These are phyloP conservation scores for Pythium utonaiense DNA, from an alignment of 352 stramenopile species.

Conservation along the genomic window DNA sequence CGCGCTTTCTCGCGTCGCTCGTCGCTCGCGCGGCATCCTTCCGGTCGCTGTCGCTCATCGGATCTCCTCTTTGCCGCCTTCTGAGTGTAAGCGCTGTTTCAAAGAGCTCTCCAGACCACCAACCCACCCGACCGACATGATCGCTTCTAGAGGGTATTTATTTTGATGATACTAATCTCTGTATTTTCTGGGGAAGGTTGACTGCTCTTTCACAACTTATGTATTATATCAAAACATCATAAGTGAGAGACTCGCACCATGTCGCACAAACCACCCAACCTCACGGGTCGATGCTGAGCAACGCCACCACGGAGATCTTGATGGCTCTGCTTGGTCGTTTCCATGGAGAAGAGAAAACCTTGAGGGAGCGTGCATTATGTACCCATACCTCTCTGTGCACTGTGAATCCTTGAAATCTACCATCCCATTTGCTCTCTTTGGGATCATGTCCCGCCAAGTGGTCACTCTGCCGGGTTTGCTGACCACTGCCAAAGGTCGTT, in stretches of 20 bases:
- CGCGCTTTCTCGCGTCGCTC: conserved; percentile 17
- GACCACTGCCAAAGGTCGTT: not conserved
- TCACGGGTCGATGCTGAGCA: not conserved
- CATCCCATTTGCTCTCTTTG: not conserved
- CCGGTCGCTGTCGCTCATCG: conserved; percentile 20
- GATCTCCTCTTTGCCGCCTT: conserved; percentile 12
- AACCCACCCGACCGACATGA: conserved; percentile 15
- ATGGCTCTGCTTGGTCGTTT: not conserved
- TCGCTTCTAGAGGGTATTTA: conserved; percentile 10
- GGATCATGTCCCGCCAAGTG: too few species aligned
- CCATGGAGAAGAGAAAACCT: too few species aligned
- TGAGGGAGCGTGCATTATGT: too few species aligned
- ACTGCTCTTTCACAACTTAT: not conserved
- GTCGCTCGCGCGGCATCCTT: conserved; percentile 14
- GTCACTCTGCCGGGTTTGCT: not conserved
- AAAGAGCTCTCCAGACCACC: conserved; percentile 16
- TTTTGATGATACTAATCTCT: not conserved
- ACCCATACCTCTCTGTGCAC: too few species aligned
- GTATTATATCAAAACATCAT: not conserved
- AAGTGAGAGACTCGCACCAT: conserved; percentile 18
- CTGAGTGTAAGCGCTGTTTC: conserved; percentile 15
- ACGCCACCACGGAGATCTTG: not conserved
- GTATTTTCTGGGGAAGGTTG: not conserved
- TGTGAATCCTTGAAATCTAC: not conserved
- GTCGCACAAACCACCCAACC: conserved; percentile 22